Conservation (phyloP, 768 basidiomycete genomes). For the Cystobasidium tubakii region DNA sequence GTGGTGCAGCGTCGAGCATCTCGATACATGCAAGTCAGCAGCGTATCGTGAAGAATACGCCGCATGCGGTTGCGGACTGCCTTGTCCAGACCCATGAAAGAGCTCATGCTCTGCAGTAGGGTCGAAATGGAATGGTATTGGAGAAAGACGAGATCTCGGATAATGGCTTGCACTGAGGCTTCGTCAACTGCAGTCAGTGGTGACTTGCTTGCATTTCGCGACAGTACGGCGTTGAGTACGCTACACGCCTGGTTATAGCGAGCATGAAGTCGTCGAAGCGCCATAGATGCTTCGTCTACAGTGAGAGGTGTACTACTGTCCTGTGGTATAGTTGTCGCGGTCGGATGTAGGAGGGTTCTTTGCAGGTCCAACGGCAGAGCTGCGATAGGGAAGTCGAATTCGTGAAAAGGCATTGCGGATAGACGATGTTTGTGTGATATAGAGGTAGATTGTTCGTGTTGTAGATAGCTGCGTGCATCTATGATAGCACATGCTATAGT, state of each 20-base stretch:
- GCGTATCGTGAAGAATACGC: neutral
- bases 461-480: neutral
- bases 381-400: neutral
- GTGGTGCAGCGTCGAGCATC: neutral
- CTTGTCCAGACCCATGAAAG: neutral
- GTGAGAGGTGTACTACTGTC: neutral
- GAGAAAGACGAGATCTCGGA: neutral
- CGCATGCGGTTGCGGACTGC: neutral
- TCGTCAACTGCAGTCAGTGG: neutral
- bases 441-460: neutral
- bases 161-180: neutral
- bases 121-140: neutral
- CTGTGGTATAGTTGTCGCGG: neutral
- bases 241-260: neutral
- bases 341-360: neutral
- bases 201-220: neutral
- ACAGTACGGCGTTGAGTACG: neutral
- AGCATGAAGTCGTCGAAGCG: neutral
- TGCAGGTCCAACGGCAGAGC: neutral
- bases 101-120: neutral
- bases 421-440: neutral
- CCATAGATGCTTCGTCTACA: neutral
- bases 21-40: neutral
- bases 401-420: neutral
- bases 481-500: neutral